Conservation (phyloP, 192 early-diverging fungal genomes). For the Backusella sp. region DNA sequence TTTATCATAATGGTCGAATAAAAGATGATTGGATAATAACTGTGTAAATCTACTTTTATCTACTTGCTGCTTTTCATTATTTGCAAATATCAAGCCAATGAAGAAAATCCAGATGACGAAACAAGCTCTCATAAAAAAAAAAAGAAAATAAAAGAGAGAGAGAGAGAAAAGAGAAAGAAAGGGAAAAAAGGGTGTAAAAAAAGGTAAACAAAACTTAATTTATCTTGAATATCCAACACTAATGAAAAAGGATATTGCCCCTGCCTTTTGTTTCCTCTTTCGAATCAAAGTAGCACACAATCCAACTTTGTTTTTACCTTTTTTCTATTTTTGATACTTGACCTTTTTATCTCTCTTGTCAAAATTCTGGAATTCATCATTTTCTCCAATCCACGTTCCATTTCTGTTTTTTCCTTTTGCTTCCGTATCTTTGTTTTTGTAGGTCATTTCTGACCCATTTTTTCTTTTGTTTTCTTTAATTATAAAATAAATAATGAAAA, state of each 20-base stretch:
- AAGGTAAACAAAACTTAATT: background rate
- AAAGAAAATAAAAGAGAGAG: background rate
- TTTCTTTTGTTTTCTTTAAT: background rate
- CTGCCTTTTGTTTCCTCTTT: background rate
- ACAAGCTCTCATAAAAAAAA: background rate
- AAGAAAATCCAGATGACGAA: background rate
- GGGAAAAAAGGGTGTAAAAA: background rate
- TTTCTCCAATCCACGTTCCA: background rate
- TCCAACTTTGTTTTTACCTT: background rate
- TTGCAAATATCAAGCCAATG: background rate
- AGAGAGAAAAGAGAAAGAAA: background rate
- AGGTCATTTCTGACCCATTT: background rate
- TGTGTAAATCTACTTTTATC: slow-evolving; percentile 9
- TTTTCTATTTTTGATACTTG: background rate
- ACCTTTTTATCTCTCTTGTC: background rate
- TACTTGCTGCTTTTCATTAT: background rate
- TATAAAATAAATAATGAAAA: background rate
- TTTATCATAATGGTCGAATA: slow-evolving; percentile 16
- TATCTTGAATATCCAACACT: background rate
- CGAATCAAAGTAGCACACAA: background rate
- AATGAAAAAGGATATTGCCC: background rate
- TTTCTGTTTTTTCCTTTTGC: background rate
- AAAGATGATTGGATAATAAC: slow-evolving; percentile 8
- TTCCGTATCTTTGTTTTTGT: background rate
- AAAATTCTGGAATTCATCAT: background rate